phyloP scores from a whole-genome alignment of 2,329 filamentous ascomycete genomes.

The Elsinoe australis region DNA sequence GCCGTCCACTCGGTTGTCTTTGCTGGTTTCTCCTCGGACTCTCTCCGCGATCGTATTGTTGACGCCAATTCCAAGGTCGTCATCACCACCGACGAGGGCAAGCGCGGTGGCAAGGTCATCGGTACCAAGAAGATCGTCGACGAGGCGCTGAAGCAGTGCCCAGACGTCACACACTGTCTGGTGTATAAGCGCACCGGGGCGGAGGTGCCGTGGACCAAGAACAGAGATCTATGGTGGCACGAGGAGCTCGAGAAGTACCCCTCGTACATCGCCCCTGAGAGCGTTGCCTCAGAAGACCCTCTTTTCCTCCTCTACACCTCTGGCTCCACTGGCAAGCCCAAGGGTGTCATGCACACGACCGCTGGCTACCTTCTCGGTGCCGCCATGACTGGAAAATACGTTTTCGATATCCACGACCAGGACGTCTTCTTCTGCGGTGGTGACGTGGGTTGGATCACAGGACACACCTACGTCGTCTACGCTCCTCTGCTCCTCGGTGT shows the following conservation, averaged over 20 bases:
- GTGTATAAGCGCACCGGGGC: conserved; percentile 94
- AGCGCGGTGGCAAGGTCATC: conserved; percentile 94
- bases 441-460: conserved; percentile 98
- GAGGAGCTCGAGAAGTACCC: conserved; percentile 98
- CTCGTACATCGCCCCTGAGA: conserved; percentile 78
- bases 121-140: conserved; percentile 99
- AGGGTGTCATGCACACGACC: conserved; percentile 97
- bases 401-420: conserved; percentile 92
- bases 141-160: conserved; percentile 92
- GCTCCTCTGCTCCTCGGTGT: conserved; percentile 88
- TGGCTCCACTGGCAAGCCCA: conserved; percentile 95
- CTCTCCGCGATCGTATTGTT: conserved; percentile 85
- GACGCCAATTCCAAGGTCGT: conserved; percentile 88
- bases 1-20: conserved; percentile 97
- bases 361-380: conserved; percentile 91
- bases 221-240: conserved; percentile 95
- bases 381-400: conserved; percentile 91
- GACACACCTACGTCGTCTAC: conserved; percentile 97
- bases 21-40: conserved; percentile 94
- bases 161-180: conserved; percentile 73
- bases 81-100: conserved; percentile 95
- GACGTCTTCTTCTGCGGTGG: conserved; percentile 97
- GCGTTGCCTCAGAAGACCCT: conserved; percentile 88
- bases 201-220: conserved; percentile 81
- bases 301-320: conserved; percentile 97